Evolutionary conservation across 441 rosid species (phyloP).

Genomic region (Hura crepitans): DNA sequence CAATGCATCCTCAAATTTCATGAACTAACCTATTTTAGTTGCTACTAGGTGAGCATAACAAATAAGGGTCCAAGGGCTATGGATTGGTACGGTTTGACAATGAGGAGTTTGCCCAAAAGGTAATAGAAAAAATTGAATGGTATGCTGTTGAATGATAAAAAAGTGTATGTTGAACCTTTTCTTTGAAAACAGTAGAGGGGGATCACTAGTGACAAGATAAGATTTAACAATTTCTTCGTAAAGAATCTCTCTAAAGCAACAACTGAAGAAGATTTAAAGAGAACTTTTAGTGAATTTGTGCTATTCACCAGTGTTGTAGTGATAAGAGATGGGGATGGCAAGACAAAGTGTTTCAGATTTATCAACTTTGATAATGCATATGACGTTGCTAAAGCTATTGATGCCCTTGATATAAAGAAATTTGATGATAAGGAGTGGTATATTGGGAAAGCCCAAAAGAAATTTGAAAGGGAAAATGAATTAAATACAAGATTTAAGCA

Average conservation of each 20-base stretch:
- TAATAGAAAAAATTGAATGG: conserved; percentile 72
- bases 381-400: conserved; percentile 66
- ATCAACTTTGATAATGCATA: conserved; percentile 63
- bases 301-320: conserved; percentile 56
- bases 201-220: conserved; percentile 32
- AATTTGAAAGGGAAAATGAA: conserved; percentile 66
- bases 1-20: no score
- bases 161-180: conserved; percentile 84
- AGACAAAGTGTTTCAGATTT: conserved; percentile 67
- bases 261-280: conserved; percentile 62
- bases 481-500: conserved; percentile 57
- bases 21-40: no score
- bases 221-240: conserved; percentile 71
- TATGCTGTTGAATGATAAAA: conserved; percentile 83
- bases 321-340: conserved; percentile 61
- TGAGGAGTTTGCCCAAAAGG: conserved; percentile 71
- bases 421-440: conserved; percentile 64
- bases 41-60: no score
- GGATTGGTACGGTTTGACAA: conserved; percentile 88
- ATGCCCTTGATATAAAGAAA: conserved; percentile 55
- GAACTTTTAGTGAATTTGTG: conserved; percentile 69
- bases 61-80: conserved; percentile 81
- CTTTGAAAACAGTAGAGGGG: conserved; percentile 85
- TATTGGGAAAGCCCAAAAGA: conserved; percentile 65
- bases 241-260: conserved; percentile 74